Evolutionary conservation across 306 rosid genomes (phyloP), one percentile per base, ranked within the genome.

Genomic region (Alnus rubra): DNA sequence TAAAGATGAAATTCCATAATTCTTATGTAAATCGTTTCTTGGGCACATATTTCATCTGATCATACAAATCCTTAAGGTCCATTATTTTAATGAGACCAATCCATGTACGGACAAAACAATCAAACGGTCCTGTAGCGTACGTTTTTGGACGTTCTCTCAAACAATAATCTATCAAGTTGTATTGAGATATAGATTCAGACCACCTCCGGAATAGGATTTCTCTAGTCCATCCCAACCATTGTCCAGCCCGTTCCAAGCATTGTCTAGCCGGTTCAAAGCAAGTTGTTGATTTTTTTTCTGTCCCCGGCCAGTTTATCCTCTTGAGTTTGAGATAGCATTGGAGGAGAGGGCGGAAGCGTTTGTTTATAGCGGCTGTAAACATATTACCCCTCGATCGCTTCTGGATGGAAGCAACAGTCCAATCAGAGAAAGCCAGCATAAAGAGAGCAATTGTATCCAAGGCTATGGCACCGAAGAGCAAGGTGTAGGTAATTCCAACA

Each of bases 401-500:
- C 28, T n/a, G 4, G 33, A 58, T 23, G 31, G 35, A 9, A 13
- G 67, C 68, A 23, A 65, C 53, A 42, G 85, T 77, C 81, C 84
- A 73, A 75, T 85, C 87, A 12, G 88, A 84, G 71, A 78, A 80
- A 51, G 75, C 0, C 9, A 77, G 51, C 82, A 56, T 80, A 31
- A n/a, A 19, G 30, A 80, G 6, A 73, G 84, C 80, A 52, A 87
- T 18, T 3, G 67, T 1, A 71, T 87, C 87, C 60, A 87, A 35
- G 63, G 19, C 49, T 2, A 87, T 1, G n/a, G 90, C 90, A 42
- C 90, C 87, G 49, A 1, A 33, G 1, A 87, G 69, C 82, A 84
- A 79, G 15, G 48, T 28, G n/a, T 87, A 87, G 7, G 87, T 87
- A 18, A 84, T 71, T 3, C 18, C 3, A 1, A 88, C 69, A 55